Evolutionary conservation across 495 filamentous ascomycete species (phyloP).

Genomic region (Amorphotheca resinae): DNA sequence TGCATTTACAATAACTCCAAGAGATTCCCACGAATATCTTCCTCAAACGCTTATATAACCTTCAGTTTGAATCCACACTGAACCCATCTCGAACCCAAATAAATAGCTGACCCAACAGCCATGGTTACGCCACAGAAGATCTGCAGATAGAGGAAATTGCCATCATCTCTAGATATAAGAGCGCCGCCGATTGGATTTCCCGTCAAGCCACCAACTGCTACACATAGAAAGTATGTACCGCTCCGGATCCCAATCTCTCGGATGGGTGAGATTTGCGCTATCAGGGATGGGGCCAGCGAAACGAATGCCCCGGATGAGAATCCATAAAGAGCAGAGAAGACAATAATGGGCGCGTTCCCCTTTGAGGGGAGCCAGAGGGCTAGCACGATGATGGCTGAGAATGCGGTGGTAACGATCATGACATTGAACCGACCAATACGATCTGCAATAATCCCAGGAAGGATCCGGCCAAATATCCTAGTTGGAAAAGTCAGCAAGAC

Average conservation of each 20-base stretch:
- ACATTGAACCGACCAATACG: constrained; percentile 62
- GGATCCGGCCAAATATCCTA: constrained; percentile 58
- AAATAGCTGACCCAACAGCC: constrained; percentile 35
- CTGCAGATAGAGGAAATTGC: constrained; percentile 45
- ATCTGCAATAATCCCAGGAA: constrained; percentile 62
- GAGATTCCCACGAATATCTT: too few relatives aligned
- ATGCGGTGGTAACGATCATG: constrained; percentile 48
- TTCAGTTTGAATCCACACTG: constrained; percentile 30
- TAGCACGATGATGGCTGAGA: constrained; percentile 51
- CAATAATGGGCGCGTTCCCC: constrained; percentile 47
- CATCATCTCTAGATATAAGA: constrained; percentile 41
- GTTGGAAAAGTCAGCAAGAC: neutral
- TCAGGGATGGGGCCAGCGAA: constrained; percentile 41
- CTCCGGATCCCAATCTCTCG: constrained; percentile 60
- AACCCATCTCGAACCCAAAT: constrained; percentile 31
- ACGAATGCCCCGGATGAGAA: constrained; percentile 65
- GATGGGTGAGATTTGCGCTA: constrained; percentile 62
- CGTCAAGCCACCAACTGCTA: constrained; percentile 52
- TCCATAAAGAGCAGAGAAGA: constrained; percentile 56
- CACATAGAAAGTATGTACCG: constrained; percentile 52
- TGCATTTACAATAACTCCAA: too few relatives aligned
- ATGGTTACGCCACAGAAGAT: constrained; percentile 56
- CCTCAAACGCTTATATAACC: constrained; percentile 23
- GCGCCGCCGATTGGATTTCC: constrained; percentile 66
- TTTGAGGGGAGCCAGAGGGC: constrained; percentile 55